Evolutionary conservation across 345 rosid genomes (phyloP).

Genomic region (Eutrema yunnanense): DNA sequence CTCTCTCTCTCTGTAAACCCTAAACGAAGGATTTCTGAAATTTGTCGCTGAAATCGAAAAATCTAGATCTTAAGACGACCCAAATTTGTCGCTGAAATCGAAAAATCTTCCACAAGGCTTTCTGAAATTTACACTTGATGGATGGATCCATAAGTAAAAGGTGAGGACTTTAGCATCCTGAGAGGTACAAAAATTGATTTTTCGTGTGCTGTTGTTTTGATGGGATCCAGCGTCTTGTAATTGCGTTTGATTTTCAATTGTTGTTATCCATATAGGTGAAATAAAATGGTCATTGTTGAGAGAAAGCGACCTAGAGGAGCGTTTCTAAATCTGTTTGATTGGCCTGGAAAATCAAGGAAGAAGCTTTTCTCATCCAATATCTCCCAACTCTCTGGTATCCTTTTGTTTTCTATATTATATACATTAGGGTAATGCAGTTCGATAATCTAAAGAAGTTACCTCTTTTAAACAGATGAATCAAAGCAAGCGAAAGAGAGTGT

Average conservation of each 20-base stretch:
- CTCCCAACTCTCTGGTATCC: constrained; percentile 31
- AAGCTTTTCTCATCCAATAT: constrained; percentile 64
- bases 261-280: constrained; percentile 32
- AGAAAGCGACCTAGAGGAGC: constrained; percentile 66
- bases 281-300: constrained; percentile 55
- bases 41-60: no score
- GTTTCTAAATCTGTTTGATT: constrained; percentile 72
- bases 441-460: background rate
- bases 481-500: constrained; percentile 26
- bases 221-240: background rate
- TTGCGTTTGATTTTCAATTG: background rate
- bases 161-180: constrained; percentile 8
- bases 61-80: background rate
- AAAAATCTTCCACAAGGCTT: background rate
- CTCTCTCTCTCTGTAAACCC: no score
- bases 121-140: background rate
- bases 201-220: background rate
- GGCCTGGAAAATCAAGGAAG: constrained; percentile 95
- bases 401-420: background rate
- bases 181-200: background rate
- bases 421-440: background rate
- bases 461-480: constrained; percentile 17
- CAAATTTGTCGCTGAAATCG: background rate
- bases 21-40: no score
- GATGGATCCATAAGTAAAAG: constrained; percentile 15